These are phyloP conservation scores for Penicillium sp. DNA, from an alignment of 2,329 filamentous ascomycete species.

Conservation along the genomic window DNA sequence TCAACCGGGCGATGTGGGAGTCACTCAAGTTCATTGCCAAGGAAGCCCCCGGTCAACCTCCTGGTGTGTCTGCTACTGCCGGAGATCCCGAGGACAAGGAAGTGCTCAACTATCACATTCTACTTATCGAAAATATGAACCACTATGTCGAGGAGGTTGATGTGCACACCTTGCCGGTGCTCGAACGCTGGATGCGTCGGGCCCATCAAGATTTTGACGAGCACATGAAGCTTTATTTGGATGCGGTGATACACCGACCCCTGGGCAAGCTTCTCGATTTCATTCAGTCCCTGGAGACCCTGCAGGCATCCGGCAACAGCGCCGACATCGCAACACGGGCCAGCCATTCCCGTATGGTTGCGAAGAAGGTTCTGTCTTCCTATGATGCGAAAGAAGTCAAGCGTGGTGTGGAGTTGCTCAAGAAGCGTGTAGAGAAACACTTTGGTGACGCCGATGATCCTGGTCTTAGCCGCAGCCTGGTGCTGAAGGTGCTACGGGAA, in stretches of 20 bases:
- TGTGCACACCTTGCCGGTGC: conserved; percentile 67
- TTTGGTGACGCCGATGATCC: conserved; percentile 87
- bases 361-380: conserved; percentile 79
- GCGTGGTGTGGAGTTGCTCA: conserved; percentile 84
- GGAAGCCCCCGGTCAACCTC: conserved; percentile 61
- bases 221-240: conserved; percentile 84
- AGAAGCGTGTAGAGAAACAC: conserved; percentile 94
- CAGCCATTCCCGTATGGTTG: conserved; percentile 76
- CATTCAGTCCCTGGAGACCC: conserved; percentile 80
- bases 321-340: conserved; percentile 72
- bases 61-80: conserved; percentile 47
- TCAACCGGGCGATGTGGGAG: conserved; percentile 96
- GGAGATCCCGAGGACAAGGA: conserved; percentile 89
- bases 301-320: conserved; percentile 57
- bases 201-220: conserved; percentile 78
- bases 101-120: conserved; percentile 93
- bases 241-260: conserved; percentile 82
- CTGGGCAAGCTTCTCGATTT: conserved; percentile 90
- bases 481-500: conserved; percentile 60
- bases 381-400: conserved; percentile 84
- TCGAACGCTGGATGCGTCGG: conserved; percentile 79
- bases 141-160: conserved; percentile 94
- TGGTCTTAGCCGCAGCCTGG: conserved; percentile 59
- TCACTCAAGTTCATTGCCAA: conserved; percentile 92
- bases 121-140: conserved; percentile 98